Percentiles rank a stretch among this genome's conserved stretches.
These are phyloP conservation scores for Diutina catenulata DNA, from an alignment of 1,139 yeast genomes.

Conservation along the genomic window DNA sequence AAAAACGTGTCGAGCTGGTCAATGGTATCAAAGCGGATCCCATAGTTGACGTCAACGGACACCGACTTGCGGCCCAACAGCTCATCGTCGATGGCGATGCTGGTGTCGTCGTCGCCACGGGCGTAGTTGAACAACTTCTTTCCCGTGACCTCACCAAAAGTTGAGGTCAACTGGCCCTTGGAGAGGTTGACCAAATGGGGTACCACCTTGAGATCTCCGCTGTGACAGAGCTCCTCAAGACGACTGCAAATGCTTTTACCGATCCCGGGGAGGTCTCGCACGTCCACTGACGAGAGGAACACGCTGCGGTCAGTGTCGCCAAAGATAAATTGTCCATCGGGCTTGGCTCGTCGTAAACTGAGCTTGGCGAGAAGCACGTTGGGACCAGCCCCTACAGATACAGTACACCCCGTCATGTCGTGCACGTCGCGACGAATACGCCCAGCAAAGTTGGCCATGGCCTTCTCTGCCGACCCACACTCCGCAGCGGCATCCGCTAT, in stretches of 20 bases:
- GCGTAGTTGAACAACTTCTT: conserved; percentile 44
- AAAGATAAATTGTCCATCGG: conserved; percentile 46
- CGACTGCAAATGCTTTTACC: conserved; percentile 45
- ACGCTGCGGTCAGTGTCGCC: conserved; percentile 15
- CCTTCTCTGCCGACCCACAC: conserved; percentile 9
- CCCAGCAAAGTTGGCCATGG: conserved; percentile 18
- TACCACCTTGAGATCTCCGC: conserved; percentile 10
- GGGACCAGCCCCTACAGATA: conserved; percentile 66
- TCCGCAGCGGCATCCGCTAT: conserved; percentile 9
- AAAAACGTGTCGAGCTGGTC: conserved; percentile 57
- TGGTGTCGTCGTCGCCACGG: conserved; percentile 57
- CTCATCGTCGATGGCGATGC: conserved; percentile 36
- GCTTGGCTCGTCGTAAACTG: conserved; percentile 70
- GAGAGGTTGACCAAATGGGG: conserved; percentile 27
- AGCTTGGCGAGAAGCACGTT: conserved; percentile 72
- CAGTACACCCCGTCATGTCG: conserved; percentile 45
- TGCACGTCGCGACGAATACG: conserved; percentile 35
- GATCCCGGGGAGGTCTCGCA: conserved; percentile 74
- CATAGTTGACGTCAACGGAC: conserved; percentile 88
- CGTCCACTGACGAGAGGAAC: conserved; percentile 23
- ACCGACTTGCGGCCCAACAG: conserved; percentile 54
- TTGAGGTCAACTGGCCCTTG: conserved; percentile 22
- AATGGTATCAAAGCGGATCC: conserved; percentile 57
- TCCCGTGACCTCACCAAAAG: conserved; percentile 66
- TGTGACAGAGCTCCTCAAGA: conserved; percentile 10